A percentile compares a stretch with the other conserved stretches of the same genome.
Evolutionary conservation across 164 flowering plant genomes (phyloP).

Genomic region (Nelumbo lutea): DNA sequence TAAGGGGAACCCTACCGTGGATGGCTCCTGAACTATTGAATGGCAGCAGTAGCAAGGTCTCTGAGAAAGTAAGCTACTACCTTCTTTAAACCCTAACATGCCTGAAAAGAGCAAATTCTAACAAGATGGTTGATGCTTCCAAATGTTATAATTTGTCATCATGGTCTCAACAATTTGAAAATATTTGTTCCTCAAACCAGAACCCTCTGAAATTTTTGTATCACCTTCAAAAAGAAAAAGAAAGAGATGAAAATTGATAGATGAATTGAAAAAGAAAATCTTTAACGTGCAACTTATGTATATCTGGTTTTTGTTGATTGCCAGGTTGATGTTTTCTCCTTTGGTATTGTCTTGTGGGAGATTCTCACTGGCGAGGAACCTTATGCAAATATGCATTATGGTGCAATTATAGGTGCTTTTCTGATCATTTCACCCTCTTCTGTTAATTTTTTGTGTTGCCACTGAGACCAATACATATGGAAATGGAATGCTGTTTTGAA

Average conservation of each 20-base stretch:
- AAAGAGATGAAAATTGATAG: no score
- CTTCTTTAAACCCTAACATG: neutral
- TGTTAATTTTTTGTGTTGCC: neutral
- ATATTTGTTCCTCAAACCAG: neutral
- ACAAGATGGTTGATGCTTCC: neutral
- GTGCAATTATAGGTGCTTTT: constrained; percentile 79
- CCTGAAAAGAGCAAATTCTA: neutral
- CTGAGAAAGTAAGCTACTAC: constrained; percentile 69
- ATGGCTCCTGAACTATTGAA: constrained; percentile 97
- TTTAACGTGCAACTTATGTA: neutral
- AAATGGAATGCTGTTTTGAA: no score
- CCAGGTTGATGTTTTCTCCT: constrained; percentile 99
- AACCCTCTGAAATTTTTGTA: neutral
- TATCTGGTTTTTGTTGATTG: constrained; percentile 6
- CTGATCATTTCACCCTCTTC: neutral
- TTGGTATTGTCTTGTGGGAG: constrained; percentile 97
- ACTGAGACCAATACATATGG: neutral
- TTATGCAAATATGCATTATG: constrained; percentile 95
- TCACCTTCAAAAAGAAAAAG: neutral
- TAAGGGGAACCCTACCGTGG: constrained; percentile 96
- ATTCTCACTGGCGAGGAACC: constrained; percentile 98
- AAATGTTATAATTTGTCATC: no score
- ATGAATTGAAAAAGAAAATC: neutral
- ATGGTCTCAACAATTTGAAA: no score
- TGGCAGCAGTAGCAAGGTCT: constrained; percentile 95